These are phyloP conservation scores for Arthrobotrys iridis DNA, from an alignment of 2,329 filamentous ascomycete genomes.

Conservation along the genomic window DNA sequence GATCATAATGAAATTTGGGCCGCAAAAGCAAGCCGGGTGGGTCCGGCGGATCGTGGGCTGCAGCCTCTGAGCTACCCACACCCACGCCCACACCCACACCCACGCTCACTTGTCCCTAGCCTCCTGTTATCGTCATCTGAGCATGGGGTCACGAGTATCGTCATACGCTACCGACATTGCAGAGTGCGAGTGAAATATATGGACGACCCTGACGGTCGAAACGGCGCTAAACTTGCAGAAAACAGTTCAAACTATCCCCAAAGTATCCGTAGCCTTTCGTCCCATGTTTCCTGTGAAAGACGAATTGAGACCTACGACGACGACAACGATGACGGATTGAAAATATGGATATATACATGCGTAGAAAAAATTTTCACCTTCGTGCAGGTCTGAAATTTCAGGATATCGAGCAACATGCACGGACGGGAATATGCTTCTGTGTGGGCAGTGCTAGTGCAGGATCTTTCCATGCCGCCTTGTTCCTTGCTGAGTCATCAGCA, in stretches of 20 bases:
- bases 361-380: too few species aligned
- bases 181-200: not conserved
- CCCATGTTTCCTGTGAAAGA: slow-evolving; percentile 31
- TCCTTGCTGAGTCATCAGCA: slow-evolving; percentile 35
- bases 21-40: slow-evolving; percentile 28
- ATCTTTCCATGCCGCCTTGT: slow-evolving; percentile 18
- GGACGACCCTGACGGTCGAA: slow-evolving; percentile 33
- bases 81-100: too few species aligned
- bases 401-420: slow-evolving; percentile 10
- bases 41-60: slow-evolving; percentile 40
- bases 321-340: not conserved
- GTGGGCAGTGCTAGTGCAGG: slow-evolving; percentile 4
- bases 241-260: not conserved
- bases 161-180: slow-evolving; percentile 18
- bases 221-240: slow-evolving; percentile 37
- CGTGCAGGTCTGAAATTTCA: slow-evolving; percentile 9
- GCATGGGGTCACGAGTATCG: slow-evolving; percentile 51
- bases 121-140: slow-evolving; percentile 53
- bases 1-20: slow-evolving; percentile 16
- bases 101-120: slow-evolving; percentile 2
- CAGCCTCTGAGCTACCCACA: slow-evolving; percentile 19
- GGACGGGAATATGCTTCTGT: not conserved
- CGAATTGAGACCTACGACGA: not conserved
- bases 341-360: not conserved
- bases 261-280: slow-evolving; percentile 29